Evolutionary conservation across 2,329 filamentous ascomycete genomes (phyloP).

Genomic region (Cadophora sp.): DNA sequence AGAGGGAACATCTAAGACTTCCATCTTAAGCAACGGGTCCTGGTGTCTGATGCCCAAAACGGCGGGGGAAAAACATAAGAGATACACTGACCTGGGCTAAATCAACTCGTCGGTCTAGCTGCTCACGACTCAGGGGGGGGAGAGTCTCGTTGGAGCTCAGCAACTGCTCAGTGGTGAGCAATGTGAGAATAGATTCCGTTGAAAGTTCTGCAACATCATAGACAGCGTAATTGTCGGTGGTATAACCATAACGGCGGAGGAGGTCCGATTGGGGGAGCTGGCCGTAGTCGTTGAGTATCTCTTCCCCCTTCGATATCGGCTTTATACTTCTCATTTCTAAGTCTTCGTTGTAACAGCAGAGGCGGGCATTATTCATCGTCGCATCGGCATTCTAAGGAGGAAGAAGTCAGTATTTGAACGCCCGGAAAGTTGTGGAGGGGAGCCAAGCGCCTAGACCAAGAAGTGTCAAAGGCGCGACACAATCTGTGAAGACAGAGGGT

Average conservation of each 20-base stretch:
- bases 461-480: not conserved
- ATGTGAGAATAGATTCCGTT: conserved; percentile 52
- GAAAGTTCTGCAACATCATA: conserved; percentile 72
- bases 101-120: conserved; percentile 44
- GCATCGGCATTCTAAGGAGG: conserved; percentile 63
- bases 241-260: conserved; percentile 71
- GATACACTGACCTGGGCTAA: conserved; percentile 45
- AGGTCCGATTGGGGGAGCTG: conserved; percentile 71
- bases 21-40: not conserved
- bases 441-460: not conserved
- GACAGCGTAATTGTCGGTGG: conserved; percentile 66
- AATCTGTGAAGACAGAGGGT: too few species aligned
- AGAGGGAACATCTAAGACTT: not conserved
- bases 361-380: conserved; percentile 65
- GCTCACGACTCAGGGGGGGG: conserved; percentile 36
- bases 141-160: conserved; percentile 14
- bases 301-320: conserved; percentile 61
- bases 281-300: conserved; percentile 73
- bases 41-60: not conserved
- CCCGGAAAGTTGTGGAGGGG: not conserved
- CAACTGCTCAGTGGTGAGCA: conserved; percentile 23
- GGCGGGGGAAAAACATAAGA: not conserved
- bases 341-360: conserved; percentile 43
- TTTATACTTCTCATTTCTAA: conserved; percentile 70
- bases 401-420: not conserved